A percentile compares a stretch with the other conserved stretches of the same genome.
phyloP scores from a whole-genome alignment of 495 filamentous ascomycete genomes.

The Articulospora tetracladia region DNA sequence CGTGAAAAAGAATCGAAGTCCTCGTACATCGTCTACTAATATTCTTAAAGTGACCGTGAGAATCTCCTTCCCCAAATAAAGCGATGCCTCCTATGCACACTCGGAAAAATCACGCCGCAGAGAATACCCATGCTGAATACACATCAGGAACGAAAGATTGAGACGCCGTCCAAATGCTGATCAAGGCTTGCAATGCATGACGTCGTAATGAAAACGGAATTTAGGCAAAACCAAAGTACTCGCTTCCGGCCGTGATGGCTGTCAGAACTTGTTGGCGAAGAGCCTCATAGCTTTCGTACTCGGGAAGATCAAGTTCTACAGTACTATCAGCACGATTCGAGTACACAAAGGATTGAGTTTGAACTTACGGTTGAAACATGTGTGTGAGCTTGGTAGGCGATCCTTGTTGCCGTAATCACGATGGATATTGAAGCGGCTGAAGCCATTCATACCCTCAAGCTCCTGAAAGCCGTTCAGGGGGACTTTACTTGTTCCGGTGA shows the following conservation, averaged over 20 bases:
- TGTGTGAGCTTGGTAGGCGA: constrained; percentile 91
- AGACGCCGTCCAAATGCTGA: constrained; percentile 49
- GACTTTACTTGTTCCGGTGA: constrained; percentile 97
- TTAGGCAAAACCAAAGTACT: constrained; percentile 97
- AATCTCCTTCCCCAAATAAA: background rate
- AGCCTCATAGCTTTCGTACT: constrained; percentile 95
- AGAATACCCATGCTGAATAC: constrained; percentile 19
- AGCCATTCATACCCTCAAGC: constrained; percentile 98
- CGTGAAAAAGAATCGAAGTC: background rate
- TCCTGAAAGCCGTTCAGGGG: constrained; percentile 99
- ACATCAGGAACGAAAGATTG: constrained; percentile 12
- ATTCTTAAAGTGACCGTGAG: background rate
- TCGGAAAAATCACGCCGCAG: background rate
- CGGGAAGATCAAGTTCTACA: constrained; percentile 96
- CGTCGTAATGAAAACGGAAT: constrained; percentile 15
- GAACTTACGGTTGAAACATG: constrained; percentile 98
- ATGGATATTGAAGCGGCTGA: constrained; percentile 98
- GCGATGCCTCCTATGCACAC: constrained; percentile 12
- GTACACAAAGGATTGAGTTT: background rate
- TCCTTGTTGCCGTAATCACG: constrained; percentile 98
- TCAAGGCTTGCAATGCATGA: constrained; percentile 27
- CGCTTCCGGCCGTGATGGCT: constrained; percentile 91
- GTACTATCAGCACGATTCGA: background rate
- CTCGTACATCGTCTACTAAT: constrained; percentile 5
- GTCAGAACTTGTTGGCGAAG: constrained; percentile 85